Base-by-base conservation (phyloP, 495 filamentous ascomycete genomes). In the Pseudotulostoma volvatum region DNA sequence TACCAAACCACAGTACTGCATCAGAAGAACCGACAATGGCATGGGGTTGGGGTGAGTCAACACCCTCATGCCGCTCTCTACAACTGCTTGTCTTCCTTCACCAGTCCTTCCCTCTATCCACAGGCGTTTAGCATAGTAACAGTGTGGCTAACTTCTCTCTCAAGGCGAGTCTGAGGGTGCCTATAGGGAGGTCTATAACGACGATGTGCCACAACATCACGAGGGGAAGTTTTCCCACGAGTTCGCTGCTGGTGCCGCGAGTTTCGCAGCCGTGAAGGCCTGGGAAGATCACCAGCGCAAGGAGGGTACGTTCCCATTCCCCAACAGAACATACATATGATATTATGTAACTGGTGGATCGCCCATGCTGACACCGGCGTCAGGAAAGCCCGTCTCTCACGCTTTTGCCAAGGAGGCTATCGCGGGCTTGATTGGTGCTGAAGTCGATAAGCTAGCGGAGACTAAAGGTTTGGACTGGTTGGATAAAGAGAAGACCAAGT, bases 371-470 rank as follows among this genome's bases (percentile, higher is more conserved):
- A n/a, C n/a, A n/a, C n/a, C n/a, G n/a, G n/a, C 17, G 0, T 4
- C 40, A 83, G 79, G 81, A 64, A 76, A 82, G 61, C 43, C 64
- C 1, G 75, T 83, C 45, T 67, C 62, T 47, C 83, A 87, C 63
- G 63, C 60, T 25, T 75, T 83, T 50, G 83, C 83, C 56, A 87
- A 87, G 66, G 82, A 85, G 57, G 51, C 76, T 25, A 63, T 87
- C 14, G 76, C 68, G 33, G 81, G 74, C 45, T 51, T 84, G 34
- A 79, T 75, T 34, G 81, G 73, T 31, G 74, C 70, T 40, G 77
- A 87, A 58, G 68, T 84, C 41, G 83, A 92, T 66, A 83, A 77
- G 61, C 65, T 87, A 21, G 65, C 70, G 51, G 79, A 87, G 71
- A 81, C 73, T 51, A 84, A 82, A 70, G 80, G 80, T 18, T 64